Evolutionary conservation across 345 rosid genomes (phyloP).

Genomic region (Hevea brasiliensis): DNA sequence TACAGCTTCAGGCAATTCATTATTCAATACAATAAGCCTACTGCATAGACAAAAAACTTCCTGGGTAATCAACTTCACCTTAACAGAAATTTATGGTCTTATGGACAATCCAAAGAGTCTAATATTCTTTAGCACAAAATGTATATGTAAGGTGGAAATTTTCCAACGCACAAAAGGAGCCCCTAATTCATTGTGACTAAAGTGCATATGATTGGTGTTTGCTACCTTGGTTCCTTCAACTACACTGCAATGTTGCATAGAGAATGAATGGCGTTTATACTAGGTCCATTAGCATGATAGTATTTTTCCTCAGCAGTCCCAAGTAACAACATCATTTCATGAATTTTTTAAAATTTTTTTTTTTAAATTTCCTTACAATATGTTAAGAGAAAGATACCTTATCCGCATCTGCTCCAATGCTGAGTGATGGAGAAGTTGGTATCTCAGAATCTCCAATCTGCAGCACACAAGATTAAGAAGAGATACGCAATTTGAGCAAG

Average conservation of each 20-base stretch:
- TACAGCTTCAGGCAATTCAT: background rate
- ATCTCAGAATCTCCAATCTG: constrained; percentile 40
- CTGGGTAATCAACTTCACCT: background rate
- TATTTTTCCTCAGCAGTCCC: background rate
- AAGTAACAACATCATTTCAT: background rate
- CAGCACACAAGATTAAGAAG: constrained; percentile 18
- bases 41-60: background rate
- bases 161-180: background rate
- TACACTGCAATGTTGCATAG: background rate
- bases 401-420: constrained; percentile 44
- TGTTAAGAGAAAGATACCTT: constrained; percentile 34
- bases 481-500: background rate
- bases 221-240: background rate
- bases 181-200: background rate
- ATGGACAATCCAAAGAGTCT: background rate
- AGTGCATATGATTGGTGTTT: background rate
- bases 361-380: background rate
- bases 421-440: constrained; percentile 44
- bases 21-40: background rate
- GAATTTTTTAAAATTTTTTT: background rate
- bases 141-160: background rate
- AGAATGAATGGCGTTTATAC: background rate
- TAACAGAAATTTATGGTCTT: background rate
- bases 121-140: background rate
- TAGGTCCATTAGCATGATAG: background rate